Evolutionary conservation across 1,139 yeast species (phyloP).

Genomic region (Wickerhamiella infanticola): DNA sequence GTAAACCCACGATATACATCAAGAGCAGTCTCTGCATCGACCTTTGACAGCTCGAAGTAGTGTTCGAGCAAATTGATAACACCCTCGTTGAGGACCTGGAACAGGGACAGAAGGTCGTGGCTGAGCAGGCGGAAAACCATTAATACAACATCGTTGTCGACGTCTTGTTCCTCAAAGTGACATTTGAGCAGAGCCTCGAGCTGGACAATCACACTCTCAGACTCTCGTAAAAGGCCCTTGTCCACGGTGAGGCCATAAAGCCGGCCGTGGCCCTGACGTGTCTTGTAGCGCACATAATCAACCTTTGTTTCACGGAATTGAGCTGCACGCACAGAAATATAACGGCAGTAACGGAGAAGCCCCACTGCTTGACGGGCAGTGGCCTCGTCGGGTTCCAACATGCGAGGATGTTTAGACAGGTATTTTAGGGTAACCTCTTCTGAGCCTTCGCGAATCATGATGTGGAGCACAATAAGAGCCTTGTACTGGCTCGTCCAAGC

Average conservation of each 20-base stretch:
- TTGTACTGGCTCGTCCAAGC: conserved; percentile 73
- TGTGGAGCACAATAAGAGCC: conserved; percentile 67
- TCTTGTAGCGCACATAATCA: conserved; percentile 58
- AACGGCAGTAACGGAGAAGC: conserved; percentile 53
- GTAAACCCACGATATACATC: conserved; percentile 74
- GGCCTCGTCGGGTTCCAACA: conserved; percentile 35
- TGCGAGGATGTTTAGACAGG: conserved; percentile 41
- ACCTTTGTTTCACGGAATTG: conserved; percentile 49
- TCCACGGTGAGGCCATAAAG: conserved; percentile 51
- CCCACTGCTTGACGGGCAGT: conserved; percentile 41
- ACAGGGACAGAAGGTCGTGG: conserved; percentile 67
- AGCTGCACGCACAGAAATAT: conserved; percentile 50
- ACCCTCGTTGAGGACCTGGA: conserved; percentile 87
- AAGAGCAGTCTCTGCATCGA: conserved; percentile 77
- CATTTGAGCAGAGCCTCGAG: conserved; percentile 63
- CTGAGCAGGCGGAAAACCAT: conserved; percentile 79
- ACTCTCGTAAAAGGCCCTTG: conserved; percentile 71
- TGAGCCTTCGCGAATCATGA: conserved; percentile 88
- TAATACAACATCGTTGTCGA: conserved; percentile 61
- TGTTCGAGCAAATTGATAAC: conserved; percentile 85
- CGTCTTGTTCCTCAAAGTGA: conserved; percentile 54
- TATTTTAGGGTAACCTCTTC: conserved; percentile 52
- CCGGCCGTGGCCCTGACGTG: conserved; percentile 35
- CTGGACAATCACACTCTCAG: conserved; percentile 71
- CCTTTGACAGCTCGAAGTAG: conserved; percentile 78